Evolutionary conservation across 129 eudicot genomes (phyloP).

Genomic region (Logfia minima): DNA sequence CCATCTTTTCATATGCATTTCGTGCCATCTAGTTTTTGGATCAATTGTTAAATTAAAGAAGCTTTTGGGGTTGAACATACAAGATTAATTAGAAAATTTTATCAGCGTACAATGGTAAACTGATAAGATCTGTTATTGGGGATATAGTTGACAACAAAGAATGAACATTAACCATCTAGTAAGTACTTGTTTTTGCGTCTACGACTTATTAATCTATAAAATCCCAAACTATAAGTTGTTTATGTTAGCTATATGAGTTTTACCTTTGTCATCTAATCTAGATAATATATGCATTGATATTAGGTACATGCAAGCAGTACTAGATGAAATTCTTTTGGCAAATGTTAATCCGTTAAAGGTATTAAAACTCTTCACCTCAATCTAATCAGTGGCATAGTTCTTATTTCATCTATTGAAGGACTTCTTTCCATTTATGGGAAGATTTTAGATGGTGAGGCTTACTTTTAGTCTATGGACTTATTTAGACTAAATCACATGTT

Average conservation of each 20-base stretch:
- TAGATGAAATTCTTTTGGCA: conserved; percentile 70
- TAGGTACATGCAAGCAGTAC: conserved; percentile 99
- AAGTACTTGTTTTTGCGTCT: background rate
- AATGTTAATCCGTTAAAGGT: conserved; percentile 81
- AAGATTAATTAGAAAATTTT: background rate
- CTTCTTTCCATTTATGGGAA: conserved; percentile 53
- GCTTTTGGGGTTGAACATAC: background rate
- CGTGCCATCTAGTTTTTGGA: background rate
- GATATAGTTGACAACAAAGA: background rate
- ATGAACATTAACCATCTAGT: conserved; percentile 7
- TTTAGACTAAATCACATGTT: conserved; percentile 7
- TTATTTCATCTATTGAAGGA: conserved; percentile 49
- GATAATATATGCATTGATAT: conserved; percentile 15
- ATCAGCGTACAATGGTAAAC: background rate
- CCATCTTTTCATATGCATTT: background rate
- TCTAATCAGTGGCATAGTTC: conserved; percentile 1
- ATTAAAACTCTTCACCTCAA: conserved; percentile 17
- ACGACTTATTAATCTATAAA: background rate
- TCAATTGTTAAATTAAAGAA: background rate
- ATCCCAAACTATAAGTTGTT: background rate
- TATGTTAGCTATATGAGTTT: background rate
- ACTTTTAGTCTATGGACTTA: background rate
- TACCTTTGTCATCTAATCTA: no score
- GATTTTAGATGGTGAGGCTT: conserved; percentile 57
- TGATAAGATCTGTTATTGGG: conserved; percentile 2